Evolutionary conservation across 805 yeast species (phyloP).

Genomic region (Candida qinlingensis): DNA sequence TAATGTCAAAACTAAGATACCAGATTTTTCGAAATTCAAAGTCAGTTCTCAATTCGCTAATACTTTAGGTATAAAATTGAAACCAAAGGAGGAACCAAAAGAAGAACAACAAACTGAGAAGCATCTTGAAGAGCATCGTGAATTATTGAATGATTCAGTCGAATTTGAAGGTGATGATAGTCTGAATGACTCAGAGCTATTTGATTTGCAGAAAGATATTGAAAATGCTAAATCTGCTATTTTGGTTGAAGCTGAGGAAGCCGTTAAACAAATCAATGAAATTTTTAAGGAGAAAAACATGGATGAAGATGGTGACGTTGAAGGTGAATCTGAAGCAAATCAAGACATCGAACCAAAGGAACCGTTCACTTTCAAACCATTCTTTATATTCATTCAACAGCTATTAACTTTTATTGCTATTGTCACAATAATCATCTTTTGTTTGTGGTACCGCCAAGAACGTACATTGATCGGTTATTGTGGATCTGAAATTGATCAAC

Average conservation of each 20-base stretch:
- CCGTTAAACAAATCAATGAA: constrained; percentile 21
- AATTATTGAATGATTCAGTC: constrained; percentile 8
- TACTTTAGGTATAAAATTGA: constrained; percentile 23
- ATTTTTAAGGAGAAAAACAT: constrained; percentile 11
- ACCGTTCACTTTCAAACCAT: constrained; percentile 1
- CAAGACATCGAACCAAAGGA: constrained; percentile 4
- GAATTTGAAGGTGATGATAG: constrained; percentile 5
- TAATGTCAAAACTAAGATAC: constrained; percentile 20
- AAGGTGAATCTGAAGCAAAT: constrained; percentile 10
- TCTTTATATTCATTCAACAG: constrained; percentile 19
- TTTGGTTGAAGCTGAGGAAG: constrained; percentile 25
- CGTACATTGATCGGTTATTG: constrained; percentile 66
- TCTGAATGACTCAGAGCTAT: constrained; percentile 13
- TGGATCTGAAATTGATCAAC: constrained; percentile 50
- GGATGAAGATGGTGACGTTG: constrained; percentile 4
- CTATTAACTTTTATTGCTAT: constrained; percentile 32
- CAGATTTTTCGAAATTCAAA: constrained; percentile 28
- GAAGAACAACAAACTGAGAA: not conserved
- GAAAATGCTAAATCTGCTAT: constrained; percentile 20
- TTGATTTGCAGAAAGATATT: constrained; percentile 21
- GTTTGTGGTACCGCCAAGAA: constrained; percentile 62
- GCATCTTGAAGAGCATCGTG: constrained; percentile 8
- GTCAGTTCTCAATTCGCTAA: constrained; percentile 33
- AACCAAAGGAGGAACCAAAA: not conserved
- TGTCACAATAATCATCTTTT: constrained; percentile 34